Conservation (phyloP, 805 yeast species). For the Candida germanica region DNA sequence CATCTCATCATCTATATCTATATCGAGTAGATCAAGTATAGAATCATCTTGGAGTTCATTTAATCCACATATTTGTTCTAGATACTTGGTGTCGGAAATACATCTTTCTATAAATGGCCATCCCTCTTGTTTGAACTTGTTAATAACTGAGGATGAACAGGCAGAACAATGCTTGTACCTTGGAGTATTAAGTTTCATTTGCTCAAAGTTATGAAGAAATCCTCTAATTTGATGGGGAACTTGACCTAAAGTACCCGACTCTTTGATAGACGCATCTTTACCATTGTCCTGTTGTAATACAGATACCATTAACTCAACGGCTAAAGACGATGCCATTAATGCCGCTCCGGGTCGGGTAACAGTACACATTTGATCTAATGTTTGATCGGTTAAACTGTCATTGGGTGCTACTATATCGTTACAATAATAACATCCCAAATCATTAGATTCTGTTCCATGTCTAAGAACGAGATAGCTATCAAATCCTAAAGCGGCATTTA, state of each 20-base stretch:
- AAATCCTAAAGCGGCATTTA: slow-evolving; percentile 93
- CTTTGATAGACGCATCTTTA: slow-evolving; percentile 37
- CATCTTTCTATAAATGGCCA: slow-evolving; percentile 84
- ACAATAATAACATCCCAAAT: slow-evolving; percentile 90
- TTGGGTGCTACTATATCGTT: slow-evolving; percentile 93
- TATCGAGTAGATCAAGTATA: slow-evolving; percentile 14
- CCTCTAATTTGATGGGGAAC: slow-evolving; percentile 93
- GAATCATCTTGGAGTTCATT: slow-evolving; percentile 69
- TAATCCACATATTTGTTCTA: slow-evolving; percentile 81
- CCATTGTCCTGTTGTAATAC: slow-evolving; percentile 62
- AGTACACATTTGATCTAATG: slow-evolving; percentile 97
- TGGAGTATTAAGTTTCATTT: slow-evolving; percentile 64
- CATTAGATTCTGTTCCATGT: slow-evolving; percentile 57
- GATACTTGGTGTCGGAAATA: slow-evolving; percentile 57
- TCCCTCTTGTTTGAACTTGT: slow-evolving; percentile 48
- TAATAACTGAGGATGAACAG: slow-evolving; percentile 63
- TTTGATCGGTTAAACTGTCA: slow-evolving; percentile 81
- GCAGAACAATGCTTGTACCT: slow-evolving; percentile 82
- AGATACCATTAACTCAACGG: slow-evolving; percentile 79
- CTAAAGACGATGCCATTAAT: slow-evolving; percentile 76
- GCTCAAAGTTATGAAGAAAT: slow-evolving; percentile 63
- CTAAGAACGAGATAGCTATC: slow-evolving; percentile 92
- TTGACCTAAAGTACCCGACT: slow-evolving; percentile 51
- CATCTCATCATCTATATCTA: slow-evolving; percentile 12
- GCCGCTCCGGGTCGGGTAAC: slow-evolving; percentile 98